A percentile compares a stretch with the other conserved stretches of the same genome.
Evolutionary conservation across 225 moss, liverwort and hornwort species (phyloP).

Genomic region (Sphagnum tenellum): DNA sequence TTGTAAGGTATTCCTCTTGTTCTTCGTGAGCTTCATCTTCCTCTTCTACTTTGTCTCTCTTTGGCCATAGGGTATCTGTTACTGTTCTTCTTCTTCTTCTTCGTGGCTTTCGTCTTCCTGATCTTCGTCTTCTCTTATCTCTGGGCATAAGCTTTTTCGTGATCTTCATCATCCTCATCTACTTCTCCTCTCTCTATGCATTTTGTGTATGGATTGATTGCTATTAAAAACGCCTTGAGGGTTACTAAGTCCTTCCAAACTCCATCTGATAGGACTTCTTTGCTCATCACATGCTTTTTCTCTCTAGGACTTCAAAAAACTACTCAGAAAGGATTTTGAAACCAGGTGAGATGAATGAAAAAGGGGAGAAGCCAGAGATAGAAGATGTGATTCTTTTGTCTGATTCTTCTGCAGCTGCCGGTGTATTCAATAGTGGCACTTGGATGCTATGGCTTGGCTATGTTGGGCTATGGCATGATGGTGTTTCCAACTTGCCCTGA

Average conservation of each 20-base stretch:
- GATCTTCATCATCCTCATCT: too few species aligned
- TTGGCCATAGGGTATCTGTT: too few species aligned
- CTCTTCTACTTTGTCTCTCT: too few species aligned
- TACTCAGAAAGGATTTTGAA: not conserved
- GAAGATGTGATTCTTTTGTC: conserved; percentile 6
- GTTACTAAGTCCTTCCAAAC: not conserved
- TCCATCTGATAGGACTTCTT: not conserved
- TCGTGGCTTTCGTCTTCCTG: too few species aligned
- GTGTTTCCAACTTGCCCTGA: conserved; percentile 80
- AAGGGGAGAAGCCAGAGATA: not conserved
- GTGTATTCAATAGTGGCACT: conserved; percentile 71
- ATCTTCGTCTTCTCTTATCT: not conserved
- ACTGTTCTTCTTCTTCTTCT: too few species aligned
- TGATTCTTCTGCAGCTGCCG: conserved; percentile 43
- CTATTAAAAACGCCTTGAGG: not conserved
- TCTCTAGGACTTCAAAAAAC: not conserved
- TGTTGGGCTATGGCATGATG: conserved; percentile 86
- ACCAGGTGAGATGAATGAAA: too few species aligned
- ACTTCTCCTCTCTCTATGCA: too few species aligned
- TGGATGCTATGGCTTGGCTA: conserved; percentile 82
- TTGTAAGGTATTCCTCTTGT: not conserved
- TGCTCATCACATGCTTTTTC: not conserved
- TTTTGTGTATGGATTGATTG: not conserved
- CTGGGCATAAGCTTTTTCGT: not conserved
- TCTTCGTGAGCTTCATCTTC: not conserved